Base-by-base conservation (phyloP, 352 stramenopile genomes). In the Pythium diclinum region DNA sequence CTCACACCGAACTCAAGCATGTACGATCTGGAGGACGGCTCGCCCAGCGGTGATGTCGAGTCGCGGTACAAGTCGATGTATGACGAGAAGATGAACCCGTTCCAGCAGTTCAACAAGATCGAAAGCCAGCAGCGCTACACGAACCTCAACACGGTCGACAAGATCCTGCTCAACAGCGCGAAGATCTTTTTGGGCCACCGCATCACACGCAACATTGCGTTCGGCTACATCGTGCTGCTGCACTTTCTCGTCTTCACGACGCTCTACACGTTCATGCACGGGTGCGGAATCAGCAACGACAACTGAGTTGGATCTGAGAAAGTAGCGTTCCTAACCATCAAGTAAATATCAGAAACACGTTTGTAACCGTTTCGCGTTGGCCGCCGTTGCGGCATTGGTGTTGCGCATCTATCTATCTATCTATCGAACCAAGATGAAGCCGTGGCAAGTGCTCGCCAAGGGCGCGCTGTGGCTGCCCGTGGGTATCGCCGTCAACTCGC, bases 21-120 rank as follows among this genome's bases (percentile, higher is more conserved):
- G 56, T 62, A 58, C 14, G 68, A 74, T 11, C 32, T 74, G 3
- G 68, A 74, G 46, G 63, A 64, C 36, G 67, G 67, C 16, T 21
- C n/a, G 11, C 23, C 1, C 17, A 36, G 16, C 9, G 68, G 32
- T 17, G 80, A 92, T 19, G 75, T 90, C n/a, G 83, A 93, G 70
- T 72, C 76, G 3, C 80, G 83, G n/a, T 96, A 96, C 72, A 81
- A 85, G 51, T 74, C 72, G 49, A 79, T 97, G 77, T 97, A 97
- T 76, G 90, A 97, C 59, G 83, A 92, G 65, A 89, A 92, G 51
- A 93, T 97, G 83, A 96, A 95, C 63, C 90, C 90, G 36, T 97
- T 97, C 70, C 85, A 89, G 55, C 86, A 96, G 63, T 97, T 97
- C 68, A 96, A 94, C 73, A 88, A 92, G 71, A 83, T 91, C 68